Base-by-base conservation (phyloP, 2,329 filamentous ascomycete genomes). In the Nannizzia gypsea region DNA sequence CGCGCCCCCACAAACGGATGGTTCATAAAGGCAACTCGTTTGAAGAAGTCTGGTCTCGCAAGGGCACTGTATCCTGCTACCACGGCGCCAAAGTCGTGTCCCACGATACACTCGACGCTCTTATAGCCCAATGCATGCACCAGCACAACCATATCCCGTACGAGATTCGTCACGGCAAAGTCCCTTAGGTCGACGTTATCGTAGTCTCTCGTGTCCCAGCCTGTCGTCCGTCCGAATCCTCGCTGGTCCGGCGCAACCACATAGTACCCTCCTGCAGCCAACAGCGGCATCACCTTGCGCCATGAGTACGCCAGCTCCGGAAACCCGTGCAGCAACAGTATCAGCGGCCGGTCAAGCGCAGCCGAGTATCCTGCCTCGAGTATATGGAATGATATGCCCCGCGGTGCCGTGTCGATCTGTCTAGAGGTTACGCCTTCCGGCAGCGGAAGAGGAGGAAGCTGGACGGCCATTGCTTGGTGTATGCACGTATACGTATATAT, bases 231-330 rank as follows among this genome's bases (percentile, higher is more conserved):
- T 9, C 85, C 85, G 64, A 86, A 88, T 6, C 85, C 85, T 56
- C 85, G 79, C 66, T 86, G 83, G 66, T 89, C 85, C 38, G 82
- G 81, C 1, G 85, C 84, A 1, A 88, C 81, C 58, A 84, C 83
- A 67, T 84, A 79, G 71, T 83, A 88, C 28, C 84, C 84, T 4
- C 78, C 75, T 0, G 72, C 70, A 3, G 84, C 81, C n/a, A 89
- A 74, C 0, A 73, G 68, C 5, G 79, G 78, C 66, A 88, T 77
- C 38, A 87, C 72, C 60, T 83, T 82, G 57, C 85, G 81, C 84
- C 85, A 88, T 54, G 84, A 87, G 69, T 80, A 88, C 28, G 85
- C 83, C 1, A 88, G 75, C 67, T 88, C 85, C 1, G 85, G 85
- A 63, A 82, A 88, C 40, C 85, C 85, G 70, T 87, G 85, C 55